Evolutionary conservation across 2,329 filamentous ascomycete genomes (phyloP).

Genomic region (Lecanicillium sp.): DNA sequence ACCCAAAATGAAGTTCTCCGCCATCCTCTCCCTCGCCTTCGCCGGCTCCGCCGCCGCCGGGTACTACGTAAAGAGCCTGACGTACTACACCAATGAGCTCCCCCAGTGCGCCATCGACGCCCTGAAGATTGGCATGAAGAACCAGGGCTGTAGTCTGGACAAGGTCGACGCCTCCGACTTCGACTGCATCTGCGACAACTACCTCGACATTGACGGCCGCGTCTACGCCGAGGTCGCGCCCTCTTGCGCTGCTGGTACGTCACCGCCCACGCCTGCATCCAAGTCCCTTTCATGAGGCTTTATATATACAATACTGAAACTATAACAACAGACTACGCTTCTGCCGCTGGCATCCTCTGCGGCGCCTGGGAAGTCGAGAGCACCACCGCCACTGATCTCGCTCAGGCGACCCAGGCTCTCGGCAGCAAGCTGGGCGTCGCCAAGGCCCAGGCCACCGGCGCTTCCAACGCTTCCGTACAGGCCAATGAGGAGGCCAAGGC

Average conservation of each 20-base stretch:
- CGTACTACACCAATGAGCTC: slow-evolving; percentile 10
- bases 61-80: slow-evolving; percentile 11
- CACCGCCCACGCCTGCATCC: no score
- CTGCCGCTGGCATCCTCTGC: slow-evolving; percentile 6
- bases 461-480: not conserved
- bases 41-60: not conserved
- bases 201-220: slow-evolving; percentile 6
- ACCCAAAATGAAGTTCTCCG: slow-evolving; percentile 4
- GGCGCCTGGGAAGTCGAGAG: slow-evolving; percentile 9
- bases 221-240: slow-evolving; percentile 8
- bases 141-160: slow-evolving; percentile 6
- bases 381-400: slow-evolving; percentile 8
- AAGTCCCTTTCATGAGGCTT: no score
- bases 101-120: slow-evolving; percentile 6
- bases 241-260: slow-evolving; percentile 8
- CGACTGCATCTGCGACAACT: slow-evolving; percentile 14
- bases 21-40: slow-evolving; percentile 5
- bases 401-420: slow-evolving; percentile 10
- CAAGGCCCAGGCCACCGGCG: slow-evolving; percentile 4
- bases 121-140: slow-evolving; percentile 9
- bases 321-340: slow-evolving; percentile 1
- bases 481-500: not conserved
- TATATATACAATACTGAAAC: no score
- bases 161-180: slow-evolving; percentile 9
- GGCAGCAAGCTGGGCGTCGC: slow-evolving; percentile 5